Evolutionary conservation across 2,329 filamentous ascomycete genomes (phyloP).

Genomic region (Phyllosticta paracitricarpa): DNA sequence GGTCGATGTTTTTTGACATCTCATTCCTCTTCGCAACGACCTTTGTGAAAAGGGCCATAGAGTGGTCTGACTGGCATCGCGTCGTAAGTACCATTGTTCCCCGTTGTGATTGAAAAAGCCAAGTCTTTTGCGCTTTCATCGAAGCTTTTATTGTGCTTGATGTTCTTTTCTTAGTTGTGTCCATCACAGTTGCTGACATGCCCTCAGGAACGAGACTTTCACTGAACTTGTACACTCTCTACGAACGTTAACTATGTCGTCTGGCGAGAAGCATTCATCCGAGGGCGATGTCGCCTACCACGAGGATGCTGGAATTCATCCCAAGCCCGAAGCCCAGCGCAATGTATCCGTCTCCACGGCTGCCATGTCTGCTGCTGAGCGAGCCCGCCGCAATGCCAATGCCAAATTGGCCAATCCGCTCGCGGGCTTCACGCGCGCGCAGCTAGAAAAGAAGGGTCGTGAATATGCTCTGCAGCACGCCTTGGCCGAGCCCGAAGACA

Average conservation of each 20-base stretch:
- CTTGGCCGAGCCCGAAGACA: slow-evolving; percentile 20
- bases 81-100: background rate
- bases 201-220: background rate
- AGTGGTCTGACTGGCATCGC: background rate
- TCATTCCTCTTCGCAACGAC: background rate
- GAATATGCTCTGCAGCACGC: slow-evolving; percentile 48
- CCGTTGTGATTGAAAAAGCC: background rate
- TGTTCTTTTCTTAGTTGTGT: background rate
- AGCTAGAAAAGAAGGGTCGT: slow-evolving; percentile 47
- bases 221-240: background rate
- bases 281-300: slow-evolving; percentile 13
- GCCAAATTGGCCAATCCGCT: slow-evolving; percentile 47
- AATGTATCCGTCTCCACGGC: slow-evolving; percentile 14
- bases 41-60: background rate
- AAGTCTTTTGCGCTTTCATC: background rate
- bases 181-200: background rate
- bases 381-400: slow-evolving; percentile 27
- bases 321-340: slow-evolving; percentile 6
- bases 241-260: slow-evolving; percentile 3
- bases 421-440: slow-evolving; percentile 36
- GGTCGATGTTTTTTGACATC: background rate
- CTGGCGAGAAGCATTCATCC: slow-evolving; percentile 9
- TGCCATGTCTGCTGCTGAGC: slow-evolving; percentile 27
- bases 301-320: slow-evolving; percentile 3
- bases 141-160: background rate